Evolutionary conservation across 495 filamentous ascomycete species (phyloP), one percentile per base, ranked within the genome.

Genomic region (Physcia stellaris): DNA sequence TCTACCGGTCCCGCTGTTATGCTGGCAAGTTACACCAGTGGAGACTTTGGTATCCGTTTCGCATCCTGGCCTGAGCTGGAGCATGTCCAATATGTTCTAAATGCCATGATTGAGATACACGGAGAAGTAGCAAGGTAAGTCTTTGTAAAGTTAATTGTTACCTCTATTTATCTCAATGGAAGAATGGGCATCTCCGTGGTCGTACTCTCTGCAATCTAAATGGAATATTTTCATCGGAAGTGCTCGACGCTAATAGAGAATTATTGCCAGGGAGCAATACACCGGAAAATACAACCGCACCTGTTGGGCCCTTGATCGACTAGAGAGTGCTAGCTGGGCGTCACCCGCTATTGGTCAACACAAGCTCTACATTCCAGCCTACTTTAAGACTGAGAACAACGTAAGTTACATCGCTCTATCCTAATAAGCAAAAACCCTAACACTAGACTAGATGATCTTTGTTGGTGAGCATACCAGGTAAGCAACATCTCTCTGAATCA

Each of bases 361-460:
- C 43, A 59, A 73, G 53, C 41, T 82, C 35, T 81, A 77, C 51
- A 55, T 82, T 12, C 79, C 79, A 0, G 73, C 77, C 37, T 82
- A 75, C 41, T 82, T 77, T 42, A 64, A 79, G 53, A 81, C 78
- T 0, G 73, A 80, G 50, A 65, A 69, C 29, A 69, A 70, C 38
- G 64, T 67, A 35, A 41, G 52, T 47, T 21, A 9, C 21, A 13
- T 28, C 24, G 27, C 21, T 36, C 20, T 9, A 18, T 13, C n/a
- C 37, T 20, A 9, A 11, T 6, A 6, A 20, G 32, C 4, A 28
- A 4, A 21, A 4, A 2, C 21, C 24, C 19, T 18, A 28, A 9
- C 24, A 30, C 21, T 6, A 39, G 71, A 28, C 9, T 26, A 37
- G 48, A 72, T 75, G 26, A 70, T 82, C 26, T 81, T 81, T 36